Evolutionary conservation across 2,329 filamentous ascomycete genomes (phyloP).

Genomic region (Epichloe sylvatica): DNA sequence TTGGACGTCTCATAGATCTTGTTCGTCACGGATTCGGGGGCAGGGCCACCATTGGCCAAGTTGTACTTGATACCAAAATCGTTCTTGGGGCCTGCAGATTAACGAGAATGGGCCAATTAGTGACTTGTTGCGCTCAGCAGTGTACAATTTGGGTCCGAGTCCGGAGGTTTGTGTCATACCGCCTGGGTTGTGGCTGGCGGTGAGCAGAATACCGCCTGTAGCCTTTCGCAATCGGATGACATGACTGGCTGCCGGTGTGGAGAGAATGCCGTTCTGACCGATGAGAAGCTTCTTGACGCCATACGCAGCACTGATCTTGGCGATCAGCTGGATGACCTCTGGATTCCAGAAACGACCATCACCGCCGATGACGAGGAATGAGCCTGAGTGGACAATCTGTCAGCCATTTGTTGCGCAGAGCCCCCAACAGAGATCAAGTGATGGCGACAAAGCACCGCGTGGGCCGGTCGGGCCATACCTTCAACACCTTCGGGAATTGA

Average conservation of each 20-base stretch:
- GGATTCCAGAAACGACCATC: slow-evolving; percentile 97
- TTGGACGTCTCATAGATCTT: slow-evolving; percentile 93
- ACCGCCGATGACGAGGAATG: slow-evolving; percentile 90
- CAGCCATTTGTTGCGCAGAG: background rate
- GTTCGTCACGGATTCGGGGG: slow-evolving; percentile 92
- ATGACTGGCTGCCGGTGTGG: slow-evolving; percentile 90
- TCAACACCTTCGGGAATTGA: slow-evolving; percentile 91
- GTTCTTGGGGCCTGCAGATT: slow-evolving; percentile 58
- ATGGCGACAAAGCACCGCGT: background rate
- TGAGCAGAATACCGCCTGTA: slow-evolving; percentile 91
- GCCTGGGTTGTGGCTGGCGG: slow-evolving; percentile 95
- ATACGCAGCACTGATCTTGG: slow-evolving; percentile 92
- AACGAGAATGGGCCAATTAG: slow-evolving; percentile 4
- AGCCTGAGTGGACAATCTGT: slow-evolving; percentile 25
- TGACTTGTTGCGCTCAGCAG: background rate
- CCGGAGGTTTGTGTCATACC: slow-evolving; percentile 40
- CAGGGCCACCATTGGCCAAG: slow-evolving; percentile 86
- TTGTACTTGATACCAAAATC: slow-evolving; percentile 99
- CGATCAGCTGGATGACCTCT: slow-evolving; percentile 90
- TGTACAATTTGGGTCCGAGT: background rate
- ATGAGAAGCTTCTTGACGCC: slow-evolving; percentile 98
- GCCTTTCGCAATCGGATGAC: slow-evolving; percentile 89
- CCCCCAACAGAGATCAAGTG: background rate
- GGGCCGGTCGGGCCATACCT: slow-evolving; percentile 30
- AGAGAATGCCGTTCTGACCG: slow-evolving; percentile 91